Evolutionary conservation across 179 eudicot genomes (phyloP), one percentile per base, ranked within the genome.

Genomic region (Nepenthes alata): DNA sequence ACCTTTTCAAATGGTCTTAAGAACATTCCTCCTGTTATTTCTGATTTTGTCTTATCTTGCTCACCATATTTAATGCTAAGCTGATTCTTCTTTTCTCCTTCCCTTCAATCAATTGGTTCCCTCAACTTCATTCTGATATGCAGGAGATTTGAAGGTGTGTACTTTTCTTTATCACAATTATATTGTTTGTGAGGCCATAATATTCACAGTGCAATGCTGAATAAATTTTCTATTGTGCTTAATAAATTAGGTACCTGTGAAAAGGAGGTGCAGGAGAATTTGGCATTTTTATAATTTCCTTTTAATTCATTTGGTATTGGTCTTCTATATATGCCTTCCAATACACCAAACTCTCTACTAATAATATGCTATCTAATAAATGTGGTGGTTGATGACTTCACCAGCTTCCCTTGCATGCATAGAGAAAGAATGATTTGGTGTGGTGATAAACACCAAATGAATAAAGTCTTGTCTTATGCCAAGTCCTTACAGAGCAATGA

Each of bases 111-210:
- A 64, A 37, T 60, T 70, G 59, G 68, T 69, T 59, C 71, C 36
- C 75, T 68, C 57, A 53, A 70, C 72, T 35, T 64, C 51, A 10
- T 65, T 66, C 73, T 73, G 67, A 61, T 73, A 67, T 64, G 65
- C 88, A 86, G 98, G 86, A 58, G 89, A 80, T 60, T 70, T 91
- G 67, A 83, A 86, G 96, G 98, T 91, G 64, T 60, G 82, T 67
- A 8, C 58, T 58, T 37, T 15, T 6, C 50, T 58, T 51, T 36
- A 44, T 39, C 51, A 3, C 25, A 25, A 25, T 4, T 65, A 37
- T 44, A 2, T 37, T 57, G 38, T 2, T 7, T 57, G 41, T 57
- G 36, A 54, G 2, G 4, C 10, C 3, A 48, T 3, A 11, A 48
- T 48, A 11, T 48, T 48, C 25, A 25, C 25, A 25, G 45, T 41